Conservation (phyloP, 345 rosid species). For the Dovyalis caffra region DNA sequence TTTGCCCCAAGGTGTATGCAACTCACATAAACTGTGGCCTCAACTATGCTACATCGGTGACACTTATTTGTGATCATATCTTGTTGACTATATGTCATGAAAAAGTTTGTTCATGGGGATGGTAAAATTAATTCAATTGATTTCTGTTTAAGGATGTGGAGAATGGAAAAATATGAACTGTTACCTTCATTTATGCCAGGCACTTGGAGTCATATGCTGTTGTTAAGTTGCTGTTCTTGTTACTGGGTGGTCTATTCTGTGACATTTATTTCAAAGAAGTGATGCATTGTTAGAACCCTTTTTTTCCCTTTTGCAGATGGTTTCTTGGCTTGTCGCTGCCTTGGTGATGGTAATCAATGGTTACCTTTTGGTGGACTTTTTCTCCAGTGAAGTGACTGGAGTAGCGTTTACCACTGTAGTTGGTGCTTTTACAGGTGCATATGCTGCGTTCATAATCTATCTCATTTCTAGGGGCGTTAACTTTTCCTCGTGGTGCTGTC, state of each 20-base stretch:
- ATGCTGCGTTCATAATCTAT: constrained; percentile 67
- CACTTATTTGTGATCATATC: not conserved
- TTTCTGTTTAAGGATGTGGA: too few relatives aligned
- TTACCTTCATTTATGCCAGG: not conserved
- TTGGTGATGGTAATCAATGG: constrained; percentile 86
- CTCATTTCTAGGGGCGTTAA: constrained; percentile 49
- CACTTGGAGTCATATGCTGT: not conserved
- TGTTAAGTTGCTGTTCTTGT: not conserved
- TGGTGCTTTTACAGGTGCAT: constrained; percentile 45
- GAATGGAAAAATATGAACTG: not conserved
- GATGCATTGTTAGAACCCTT: not conserved
- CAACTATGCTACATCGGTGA: not conserved
- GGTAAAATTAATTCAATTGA: too few relatives aligned
- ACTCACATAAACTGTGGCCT: not conserved
- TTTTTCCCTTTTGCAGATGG: constrained; percentile 41
- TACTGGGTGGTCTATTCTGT: not conserved
- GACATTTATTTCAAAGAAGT: not conserved
- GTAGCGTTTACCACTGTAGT: constrained; percentile 34
- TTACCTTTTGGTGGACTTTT: constrained; percentile 76
- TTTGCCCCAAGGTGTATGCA: too few relatives aligned
- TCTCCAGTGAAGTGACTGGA: constrained; percentile 59
- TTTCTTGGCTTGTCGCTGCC: constrained; percentile 77
- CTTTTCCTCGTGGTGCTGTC: constrained; percentile 32
- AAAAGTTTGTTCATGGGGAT: too few relatives aligned
- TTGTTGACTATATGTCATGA: not conserved